phyloP scores from a whole-genome alignment of 768 basidiomycete species.

The Dioszegia hungarica region DNA sequence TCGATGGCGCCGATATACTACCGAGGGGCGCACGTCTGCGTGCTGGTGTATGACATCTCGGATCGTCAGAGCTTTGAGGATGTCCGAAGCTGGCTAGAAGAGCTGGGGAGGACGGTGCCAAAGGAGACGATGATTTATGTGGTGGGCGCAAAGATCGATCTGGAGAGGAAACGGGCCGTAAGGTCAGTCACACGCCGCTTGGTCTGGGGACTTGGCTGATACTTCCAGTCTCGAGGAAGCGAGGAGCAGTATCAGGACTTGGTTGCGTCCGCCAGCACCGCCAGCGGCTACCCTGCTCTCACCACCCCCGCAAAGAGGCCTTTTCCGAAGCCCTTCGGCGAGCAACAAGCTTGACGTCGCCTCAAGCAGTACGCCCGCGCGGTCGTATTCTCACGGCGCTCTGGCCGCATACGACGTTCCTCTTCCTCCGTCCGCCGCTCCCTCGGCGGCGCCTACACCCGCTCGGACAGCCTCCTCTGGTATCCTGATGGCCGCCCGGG shows the following conservation, averaged over 20 bases:
- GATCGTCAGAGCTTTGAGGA: constrained; percentile 38
- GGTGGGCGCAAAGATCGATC: constrained; percentile 38
- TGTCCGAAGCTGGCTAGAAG: constrained; percentile 40
- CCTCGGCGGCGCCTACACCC: constrained; percentile 10
- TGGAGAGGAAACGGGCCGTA: constrained; percentile 21
- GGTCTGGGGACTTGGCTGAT: too few species aligned
- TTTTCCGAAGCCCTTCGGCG: constrained; percentile 18
- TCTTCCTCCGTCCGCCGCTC: background rate
- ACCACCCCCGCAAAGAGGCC: constrained; percentile 11
- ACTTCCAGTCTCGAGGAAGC: constrained; percentile 36
- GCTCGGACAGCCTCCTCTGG: background rate
- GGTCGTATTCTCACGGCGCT: constrained; percentile 26
- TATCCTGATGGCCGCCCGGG: constrained; percentile 2
- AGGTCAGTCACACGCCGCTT: constrained; percentile 21
- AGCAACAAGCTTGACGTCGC: constrained; percentile 3
- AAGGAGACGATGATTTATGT: constrained; percentile 43
- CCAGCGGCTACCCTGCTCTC: constrained; percentile 12
- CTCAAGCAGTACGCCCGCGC: constrained; percentile 13
- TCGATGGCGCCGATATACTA: constrained; percentile 47
- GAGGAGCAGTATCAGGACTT: constrained; percentile 16
- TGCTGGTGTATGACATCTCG: constrained; percentile 42
- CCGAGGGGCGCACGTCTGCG: constrained; percentile 41
- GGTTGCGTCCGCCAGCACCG: constrained; percentile 29
- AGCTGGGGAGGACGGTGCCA: constrained; percentile 34
- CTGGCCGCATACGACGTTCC: constrained; percentile 11